These are phyloP conservation scores for Capsicum pubescens DNA, from an alignment of 257 asterid genomes.

Conservation along the genomic window DNA sequence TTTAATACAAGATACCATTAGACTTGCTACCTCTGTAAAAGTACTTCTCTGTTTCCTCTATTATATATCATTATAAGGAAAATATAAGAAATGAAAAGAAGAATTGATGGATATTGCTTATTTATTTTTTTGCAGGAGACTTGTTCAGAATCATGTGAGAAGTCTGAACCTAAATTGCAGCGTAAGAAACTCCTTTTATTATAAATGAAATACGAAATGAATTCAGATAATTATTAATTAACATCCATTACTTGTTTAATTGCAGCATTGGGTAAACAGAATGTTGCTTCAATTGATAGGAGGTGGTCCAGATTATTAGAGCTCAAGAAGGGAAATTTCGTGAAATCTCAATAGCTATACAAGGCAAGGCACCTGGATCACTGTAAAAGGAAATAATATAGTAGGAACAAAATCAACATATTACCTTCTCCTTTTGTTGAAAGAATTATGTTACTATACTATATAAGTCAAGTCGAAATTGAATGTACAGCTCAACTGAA, in stretches of 20 bases:
- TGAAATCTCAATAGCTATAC: not conserved
- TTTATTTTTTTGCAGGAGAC: slow-evolving; percentile 62
- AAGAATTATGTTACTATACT: not conserved
- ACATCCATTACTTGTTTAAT: not conserved
- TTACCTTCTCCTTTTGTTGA: not conserved
- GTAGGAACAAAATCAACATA: not conserved
- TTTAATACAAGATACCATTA: slow-evolving; percentile 69
- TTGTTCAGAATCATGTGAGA: slow-evolving; percentile 83
- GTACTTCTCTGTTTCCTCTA: slow-evolving; percentile 39
- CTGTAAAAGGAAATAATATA: not conserved
- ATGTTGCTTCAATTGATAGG: slow-evolving; percentile 64
- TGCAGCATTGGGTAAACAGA: slow-evolving; percentile 72
- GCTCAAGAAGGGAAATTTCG: slow-evolving; percentile 47
- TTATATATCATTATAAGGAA: not conserved
- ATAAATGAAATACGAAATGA: not conserved
- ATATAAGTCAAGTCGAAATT: not conserved
- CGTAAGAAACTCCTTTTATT: slow-evolving; percentile 43
- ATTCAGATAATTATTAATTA: not conserved
- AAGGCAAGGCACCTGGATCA: not conserved
- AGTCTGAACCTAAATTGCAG: slow-evolving; percentile 67
- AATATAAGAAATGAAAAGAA: no score
- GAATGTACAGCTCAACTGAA: slow-evolving; percentile 10
- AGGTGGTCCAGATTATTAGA: slow-evolving; percentile 84
- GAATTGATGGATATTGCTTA: not conserved
- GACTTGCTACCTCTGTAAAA: slow-evolving; percentile 68